Evolutionary conservation across 176 grass and related monocot species (phyloP).

Genomic region (Juncus inflexus): DNA sequence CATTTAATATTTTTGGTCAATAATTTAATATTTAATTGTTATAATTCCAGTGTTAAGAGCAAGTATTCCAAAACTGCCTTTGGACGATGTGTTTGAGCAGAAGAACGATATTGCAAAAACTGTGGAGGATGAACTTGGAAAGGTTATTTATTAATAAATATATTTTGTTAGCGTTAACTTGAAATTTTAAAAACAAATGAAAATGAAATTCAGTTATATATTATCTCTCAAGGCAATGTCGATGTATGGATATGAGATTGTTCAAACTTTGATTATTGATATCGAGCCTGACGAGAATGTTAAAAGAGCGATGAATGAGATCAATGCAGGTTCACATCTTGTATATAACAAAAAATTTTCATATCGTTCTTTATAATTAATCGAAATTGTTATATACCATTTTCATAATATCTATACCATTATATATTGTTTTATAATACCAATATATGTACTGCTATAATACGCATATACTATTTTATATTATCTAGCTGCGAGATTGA

Average conservation of each 20-base stretch:
- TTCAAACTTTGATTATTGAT: conserved; percentile 30
- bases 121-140: conserved; percentile 75
- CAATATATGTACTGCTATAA: neutral
- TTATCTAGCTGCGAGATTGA: conserved; percentile 31
- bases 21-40: too few relatives aligned
- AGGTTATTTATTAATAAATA: conserved; percentile 12
- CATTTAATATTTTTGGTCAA: too few relatives aligned
- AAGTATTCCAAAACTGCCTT: conserved; percentile 56
- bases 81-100: conserved; percentile 78
- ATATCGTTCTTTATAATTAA: neutral
- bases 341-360: neutral
- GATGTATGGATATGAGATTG: conserved; percentile 30
- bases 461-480: neutral
- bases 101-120: conserved; percentile 73
- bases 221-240: conserved; percentile 20
- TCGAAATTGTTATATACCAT: neutral
- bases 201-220: too few relatives aligned
- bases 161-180: neutral
- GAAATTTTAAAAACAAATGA: neutral
- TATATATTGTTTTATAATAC: neutral
- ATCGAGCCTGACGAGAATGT: conserved; percentile 30
- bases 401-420: neutral
- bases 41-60: conserved; percentile 69
- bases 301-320: conserved; percentile 31
- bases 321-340: conserved; percentile 10